A percentile compares a stretch with the other conserved stretches of the same genome.
Conservation (phyloP, 768 basidiomycete species). For the Amanita molliuscula region DNA sequence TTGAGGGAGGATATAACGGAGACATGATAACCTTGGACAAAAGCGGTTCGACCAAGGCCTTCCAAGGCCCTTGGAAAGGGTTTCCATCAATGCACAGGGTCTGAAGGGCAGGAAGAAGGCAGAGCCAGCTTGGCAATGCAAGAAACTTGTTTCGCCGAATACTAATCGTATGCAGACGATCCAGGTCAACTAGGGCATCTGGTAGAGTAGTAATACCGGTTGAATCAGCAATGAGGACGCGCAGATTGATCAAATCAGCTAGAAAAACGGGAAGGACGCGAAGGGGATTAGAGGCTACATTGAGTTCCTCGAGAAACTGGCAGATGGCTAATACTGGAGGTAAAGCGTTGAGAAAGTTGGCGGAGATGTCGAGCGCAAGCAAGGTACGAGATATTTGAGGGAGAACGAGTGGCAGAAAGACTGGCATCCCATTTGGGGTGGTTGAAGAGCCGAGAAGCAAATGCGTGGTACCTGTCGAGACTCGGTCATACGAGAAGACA, state of each 20-base stretch:
- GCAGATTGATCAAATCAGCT: slow-evolving; percentile 61
- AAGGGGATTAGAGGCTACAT: slow-evolving; percentile 85
- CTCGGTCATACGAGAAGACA: slow-evolving; percentile 6
- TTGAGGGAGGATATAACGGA: slow-evolving; percentile 56
- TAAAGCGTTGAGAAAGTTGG: slow-evolving; percentile 75
- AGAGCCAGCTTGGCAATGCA: slow-evolving; percentile 91
- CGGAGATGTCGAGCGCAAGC: slow-evolving; percentile 88
- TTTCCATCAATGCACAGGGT: slow-evolving; percentile 90
- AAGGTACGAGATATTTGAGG: slow-evolving; percentile 70
- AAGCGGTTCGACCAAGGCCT: slow-evolving; percentile 78
- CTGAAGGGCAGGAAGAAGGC: slow-evolving; percentile 75
- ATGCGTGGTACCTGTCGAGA: slow-evolving; percentile 79
- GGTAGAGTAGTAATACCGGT: slow-evolving; percentile 78
- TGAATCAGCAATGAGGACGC: slow-evolving; percentile 87
- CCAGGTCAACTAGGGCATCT: slow-evolving; percentile 58
- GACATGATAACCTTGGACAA: slow-evolving; percentile 52
- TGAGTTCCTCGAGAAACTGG: slow-evolving; percentile 81
- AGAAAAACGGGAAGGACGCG: slow-evolving; percentile 89
- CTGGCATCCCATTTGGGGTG: slow-evolving; percentile 68
- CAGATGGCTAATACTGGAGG: slow-evolving; percentile 80
- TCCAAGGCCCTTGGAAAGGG: slow-evolving; percentile 92
- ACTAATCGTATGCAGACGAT: slow-evolving; percentile 82
- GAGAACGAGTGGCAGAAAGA: slow-evolving; percentile 59
- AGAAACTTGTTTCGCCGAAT: slow-evolving; percentile 82
- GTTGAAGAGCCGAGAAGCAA: slow-evolving; percentile 76